These are phyloP conservation scores for Huntiella moniliformis DNA, from an alignment of 2,329 filamentous ascomycete genomes.

Conservation along the genomic window DNA sequence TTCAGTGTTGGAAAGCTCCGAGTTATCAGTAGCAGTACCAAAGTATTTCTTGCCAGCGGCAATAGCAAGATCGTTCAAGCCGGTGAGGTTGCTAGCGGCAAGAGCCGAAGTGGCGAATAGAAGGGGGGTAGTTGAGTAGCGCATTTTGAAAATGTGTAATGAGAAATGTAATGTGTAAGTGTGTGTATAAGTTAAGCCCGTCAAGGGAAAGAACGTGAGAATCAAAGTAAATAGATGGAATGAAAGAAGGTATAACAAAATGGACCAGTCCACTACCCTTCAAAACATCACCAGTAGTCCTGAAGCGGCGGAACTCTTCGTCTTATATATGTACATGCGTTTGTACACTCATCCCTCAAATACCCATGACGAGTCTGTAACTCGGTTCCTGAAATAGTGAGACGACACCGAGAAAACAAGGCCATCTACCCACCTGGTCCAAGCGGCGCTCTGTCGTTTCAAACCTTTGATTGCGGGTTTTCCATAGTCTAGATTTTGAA, in stretches of 20 bases:
- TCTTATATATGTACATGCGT: too few species aligned
- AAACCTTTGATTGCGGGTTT: too few species aligned
- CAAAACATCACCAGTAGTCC: background rate
- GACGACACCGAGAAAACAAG: too few species aligned
- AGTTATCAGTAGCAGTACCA: slow-evolving; percentile 40
- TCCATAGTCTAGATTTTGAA: too few species aligned
- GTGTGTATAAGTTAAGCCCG: background rate
- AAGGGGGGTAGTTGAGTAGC: slow-evolving; percentile 13
- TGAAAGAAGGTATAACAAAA: slow-evolving; percentile 8
- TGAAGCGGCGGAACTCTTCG: too few species aligned
- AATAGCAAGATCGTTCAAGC: slow-evolving; percentile 30
- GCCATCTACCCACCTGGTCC: too few species aligned
- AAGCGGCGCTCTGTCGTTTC: too few species aligned
- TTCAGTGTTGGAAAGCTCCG: slow-evolving; percentile 26
- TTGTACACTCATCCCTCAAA: too few species aligned
- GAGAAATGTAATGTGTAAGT: background rate
- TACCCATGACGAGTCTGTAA: too few species aligned
- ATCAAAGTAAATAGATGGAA: slow-evolving; percentile 5
- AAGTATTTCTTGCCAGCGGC: slow-evolving; percentile 39
- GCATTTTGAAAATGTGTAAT: slow-evolving; percentile 13
- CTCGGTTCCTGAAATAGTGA: too few species aligned
- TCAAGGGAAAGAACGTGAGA: slow-evolving; percentile 5
- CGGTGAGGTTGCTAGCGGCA: slow-evolving; percentile 15
- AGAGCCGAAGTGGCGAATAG: slow-evolving; percentile 16
- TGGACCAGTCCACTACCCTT: slow-evolving; percentile 9